Conservation (phyloP, 768 basidiomycete genomes). For the Paxillus involutus region DNA sequence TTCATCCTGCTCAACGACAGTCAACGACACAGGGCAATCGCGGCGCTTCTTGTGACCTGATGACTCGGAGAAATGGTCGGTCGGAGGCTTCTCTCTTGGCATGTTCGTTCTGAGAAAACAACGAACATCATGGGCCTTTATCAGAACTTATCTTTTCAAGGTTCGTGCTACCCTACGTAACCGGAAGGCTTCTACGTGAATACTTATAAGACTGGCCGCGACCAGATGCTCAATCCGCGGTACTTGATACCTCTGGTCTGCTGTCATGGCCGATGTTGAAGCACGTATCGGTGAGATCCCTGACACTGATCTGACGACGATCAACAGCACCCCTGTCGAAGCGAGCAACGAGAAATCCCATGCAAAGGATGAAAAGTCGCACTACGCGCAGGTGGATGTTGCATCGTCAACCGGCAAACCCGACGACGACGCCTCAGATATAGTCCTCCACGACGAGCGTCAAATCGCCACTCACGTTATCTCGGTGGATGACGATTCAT, state of each 20-base stretch:
- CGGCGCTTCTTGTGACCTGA: no score
- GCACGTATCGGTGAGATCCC: not conserved
- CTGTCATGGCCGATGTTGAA: slow-evolving; percentile 6
- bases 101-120: not conserved
- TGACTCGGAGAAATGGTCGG: no score
- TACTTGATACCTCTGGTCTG: not conserved
- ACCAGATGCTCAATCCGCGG: slow-evolving; percentile 2
- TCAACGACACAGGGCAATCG: no score
- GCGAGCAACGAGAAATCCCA: slow-evolving; percentile 18
- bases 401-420: slow-evolving; percentile 18
- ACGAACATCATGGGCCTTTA: not conserved
- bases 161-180: not conserved
- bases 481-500: slow-evolving; percentile 32
- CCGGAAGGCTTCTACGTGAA: not conserved
- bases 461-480: slow-evolving; percentile 50
- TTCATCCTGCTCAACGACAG: no score
- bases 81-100: not conserved
- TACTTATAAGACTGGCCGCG: not conserved
- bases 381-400: slow-evolving; percentile 33
- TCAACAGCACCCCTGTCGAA: not conserved
- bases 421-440: slow-evolving; percentile 7
- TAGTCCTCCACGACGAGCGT: slow-evolving; percentile 40
- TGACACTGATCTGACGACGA: not conserved
- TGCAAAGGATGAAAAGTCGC: slow-evolving; percentile 6
- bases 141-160: not conserved